Evolutionary conservation across 345 rosid species (phyloP).

Genomic region (Salix arbutifolia): DNA sequence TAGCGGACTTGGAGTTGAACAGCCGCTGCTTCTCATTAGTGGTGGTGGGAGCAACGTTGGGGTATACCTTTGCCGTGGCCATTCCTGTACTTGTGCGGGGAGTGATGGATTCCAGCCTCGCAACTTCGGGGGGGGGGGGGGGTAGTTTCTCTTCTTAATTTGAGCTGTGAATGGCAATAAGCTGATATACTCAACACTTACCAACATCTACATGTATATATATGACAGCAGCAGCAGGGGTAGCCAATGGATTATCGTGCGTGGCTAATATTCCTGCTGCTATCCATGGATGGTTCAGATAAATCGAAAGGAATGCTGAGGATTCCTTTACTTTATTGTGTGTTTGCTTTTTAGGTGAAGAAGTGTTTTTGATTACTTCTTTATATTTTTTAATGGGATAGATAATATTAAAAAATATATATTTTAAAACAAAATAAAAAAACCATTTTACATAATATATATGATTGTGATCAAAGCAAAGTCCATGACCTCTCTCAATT

Average conservation of each 20-base stretch:
- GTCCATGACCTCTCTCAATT: not conserved
- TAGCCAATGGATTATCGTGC: not conserved
- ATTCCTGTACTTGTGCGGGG: slow-evolving; percentile 21
- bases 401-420: too few relatives aligned
- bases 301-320: not conserved
- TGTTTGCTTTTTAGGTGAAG: too few relatives aligned
- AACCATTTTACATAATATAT: too few relatives aligned
- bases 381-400: too few relatives aligned
- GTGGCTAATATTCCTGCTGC: not conserved
- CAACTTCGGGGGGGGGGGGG: not conserved
- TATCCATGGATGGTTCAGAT: not conserved
- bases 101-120: slow-evolving; percentile 13
- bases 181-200: not conserved
- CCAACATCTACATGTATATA: not conserved
- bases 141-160: not conserved
- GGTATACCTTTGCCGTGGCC: slow-evolving; percentile 81
- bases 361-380: too few relatives aligned
- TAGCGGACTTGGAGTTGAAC: not conserved
- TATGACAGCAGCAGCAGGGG: not conserved
- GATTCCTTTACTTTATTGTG: too few relatives aligned
- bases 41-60: slow-evolving; percentile 31
- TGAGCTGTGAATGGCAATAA: not conserved
- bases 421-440: too few relatives aligned
- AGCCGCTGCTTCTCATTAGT: not conserved
- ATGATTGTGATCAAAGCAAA: not conserved